Base-by-base conservation (phyloP, 2,329 filamentous ascomycete genomes). In the Leptographium lundbergii region DNA sequence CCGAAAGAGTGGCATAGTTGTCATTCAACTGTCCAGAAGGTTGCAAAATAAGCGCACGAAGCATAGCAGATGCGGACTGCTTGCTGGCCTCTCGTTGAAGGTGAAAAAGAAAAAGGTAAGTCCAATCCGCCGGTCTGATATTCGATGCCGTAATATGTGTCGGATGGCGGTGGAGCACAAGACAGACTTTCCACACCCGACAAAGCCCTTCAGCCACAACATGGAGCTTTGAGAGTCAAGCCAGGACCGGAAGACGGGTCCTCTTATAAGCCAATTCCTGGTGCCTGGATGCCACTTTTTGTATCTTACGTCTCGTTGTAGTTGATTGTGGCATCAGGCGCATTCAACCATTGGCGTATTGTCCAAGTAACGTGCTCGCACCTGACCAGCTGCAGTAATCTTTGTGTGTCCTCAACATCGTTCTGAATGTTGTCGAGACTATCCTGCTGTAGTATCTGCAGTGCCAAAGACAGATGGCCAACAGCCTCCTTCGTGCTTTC, bases 101-200 rank as follows among this genome's bases (percentile, higher is more conserved):
- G 70, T 68, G 56, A 75, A 75, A 64, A 70, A 75, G 63, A 75
- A 75, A 61, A 70, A 73, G 1, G 66, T 69, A 14, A 74, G 55
- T 0, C 66, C 70, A 13, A 67, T 64, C 7, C 57, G 52, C 9
- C 63, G 61, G 24, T 65, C 65, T 14, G 61, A 65, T 17, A 52
- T 60, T 6, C 57, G 63, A 56, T 66, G 61, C 13, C 63, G 60
- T 24, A 61, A 62, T 1, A 66, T 54, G 50, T 69, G 59, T 48
- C 71, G 69, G 51, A 74, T 70, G 10, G 68, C 65, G 1, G 70
- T 73, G 10, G 67, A 73, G 52, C 67, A 71, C 11, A 75, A 61
- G 0, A 75, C 67, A 0, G 71, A 72, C 61, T 75, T 75, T 13
- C 73, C 73, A 57, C 69, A 72, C 0, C 72, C 73, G 22, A 73